Conservation (phyloP, 1,284 basidiomycete genomes). For the Amylostereum areolatum region DNA sequence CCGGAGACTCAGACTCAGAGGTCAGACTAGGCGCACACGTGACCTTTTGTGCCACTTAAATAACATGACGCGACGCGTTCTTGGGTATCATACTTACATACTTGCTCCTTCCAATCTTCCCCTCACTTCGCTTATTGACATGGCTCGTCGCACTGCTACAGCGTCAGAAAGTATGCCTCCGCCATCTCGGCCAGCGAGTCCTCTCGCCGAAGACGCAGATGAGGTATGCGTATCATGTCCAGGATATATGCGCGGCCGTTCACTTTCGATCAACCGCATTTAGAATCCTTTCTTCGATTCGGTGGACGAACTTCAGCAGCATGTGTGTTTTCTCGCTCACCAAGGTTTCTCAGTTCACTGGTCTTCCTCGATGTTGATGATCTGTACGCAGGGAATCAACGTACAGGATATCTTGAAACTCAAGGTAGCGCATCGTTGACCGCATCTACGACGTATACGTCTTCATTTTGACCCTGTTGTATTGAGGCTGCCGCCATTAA, state of each 20-base stretch:
- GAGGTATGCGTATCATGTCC: slow-evolving; percentile 24
- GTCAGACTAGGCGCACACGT: too few species aligned
- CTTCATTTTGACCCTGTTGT: slow-evolving; percentile 1
- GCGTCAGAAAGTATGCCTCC: slow-evolving; percentile 21
- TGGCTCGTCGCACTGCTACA: background rate
- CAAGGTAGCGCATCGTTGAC: slow-evolving; percentile 55
- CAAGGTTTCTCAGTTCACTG: slow-evolving; percentile 4
- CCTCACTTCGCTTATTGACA: background rate
- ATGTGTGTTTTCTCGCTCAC: slow-evolving; percentile 43
- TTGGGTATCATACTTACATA: too few species aligned
- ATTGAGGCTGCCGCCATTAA: slow-evolving; percentile 66
- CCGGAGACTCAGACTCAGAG: too few species aligned
- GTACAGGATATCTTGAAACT: slow-evolving; percentile 91
- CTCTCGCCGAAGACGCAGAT: slow-evolving; percentile 36
- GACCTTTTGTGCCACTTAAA: too few species aligned
- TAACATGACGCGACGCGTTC: too few species aligned
- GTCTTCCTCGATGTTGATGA: slow-evolving; percentile 3
- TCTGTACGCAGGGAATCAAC: slow-evolving; percentile 72
- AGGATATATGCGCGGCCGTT: slow-evolving; percentile 1
- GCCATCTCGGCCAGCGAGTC: slow-evolving; percentile 30
- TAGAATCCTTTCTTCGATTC: slow-evolving; percentile 66
- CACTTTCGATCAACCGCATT: background rate
- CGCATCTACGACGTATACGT: slow-evolving; percentile 3
- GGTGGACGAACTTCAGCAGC: slow-evolving; percentile 84
- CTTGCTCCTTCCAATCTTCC: too few species aligned